phyloP scores from a whole-genome alignment of 2,329 filamentous ascomycete species.

The Juglanconis juglandina region DNA sequence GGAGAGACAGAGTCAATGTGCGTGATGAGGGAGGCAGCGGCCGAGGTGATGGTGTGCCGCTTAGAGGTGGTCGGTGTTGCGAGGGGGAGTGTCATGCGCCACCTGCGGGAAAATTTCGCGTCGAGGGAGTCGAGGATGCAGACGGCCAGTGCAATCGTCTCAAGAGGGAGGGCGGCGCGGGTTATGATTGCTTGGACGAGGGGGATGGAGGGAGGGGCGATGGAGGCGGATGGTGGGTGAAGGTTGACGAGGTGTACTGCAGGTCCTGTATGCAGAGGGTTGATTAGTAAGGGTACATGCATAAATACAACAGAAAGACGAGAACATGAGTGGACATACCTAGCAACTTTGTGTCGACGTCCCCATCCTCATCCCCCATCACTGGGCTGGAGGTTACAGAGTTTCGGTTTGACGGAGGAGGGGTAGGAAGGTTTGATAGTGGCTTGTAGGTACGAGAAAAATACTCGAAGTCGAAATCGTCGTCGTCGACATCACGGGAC shows the following conservation, averaged over 20 bases:
- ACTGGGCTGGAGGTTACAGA: slow-evolving; percentile 43
- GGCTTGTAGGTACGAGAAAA: slow-evolving; percentile 61
- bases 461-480: slow-evolving; percentile 50
- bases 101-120: slow-evolving; percentile 58
- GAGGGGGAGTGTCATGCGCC: slow-evolving; percentile 58
- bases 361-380: slow-evolving; percentile 42
- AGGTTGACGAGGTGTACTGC: slow-evolving; percentile 65
- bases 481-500: slow-evolving; percentile 27
- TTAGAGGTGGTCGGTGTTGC: slow-evolving; percentile 32
- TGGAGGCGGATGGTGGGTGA: slow-evolving; percentile 60
- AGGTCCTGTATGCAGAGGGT: slow-evolving; percentile 45
- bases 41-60: slow-evolving; percentile 47
- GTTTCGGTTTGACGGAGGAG: slow-evolving; percentile 53
- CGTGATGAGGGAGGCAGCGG: slow-evolving; percentile 29
- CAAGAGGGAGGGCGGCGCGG: slow-evolving; percentile 55
- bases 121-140: slow-evolving; percentile 65
- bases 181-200: slow-evolving; percentile 59
- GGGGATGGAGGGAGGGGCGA: slow-evolving; percentile 54
- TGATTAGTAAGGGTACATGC: slow-evolving; percentile 17
- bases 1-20: slow-evolving; percentile 61
- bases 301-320: neutral
- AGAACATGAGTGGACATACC: slow-evolving; percentile 30
- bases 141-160: slow-evolving; percentile 61
- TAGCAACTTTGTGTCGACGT: slow-evolving; percentile 38
- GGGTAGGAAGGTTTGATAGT: slow-evolving; percentile 65